These are phyloP conservation scores for Mycena galopus DNA, from an alignment of 768 basidiomycete species.

Conservation along the genomic window DNA sequence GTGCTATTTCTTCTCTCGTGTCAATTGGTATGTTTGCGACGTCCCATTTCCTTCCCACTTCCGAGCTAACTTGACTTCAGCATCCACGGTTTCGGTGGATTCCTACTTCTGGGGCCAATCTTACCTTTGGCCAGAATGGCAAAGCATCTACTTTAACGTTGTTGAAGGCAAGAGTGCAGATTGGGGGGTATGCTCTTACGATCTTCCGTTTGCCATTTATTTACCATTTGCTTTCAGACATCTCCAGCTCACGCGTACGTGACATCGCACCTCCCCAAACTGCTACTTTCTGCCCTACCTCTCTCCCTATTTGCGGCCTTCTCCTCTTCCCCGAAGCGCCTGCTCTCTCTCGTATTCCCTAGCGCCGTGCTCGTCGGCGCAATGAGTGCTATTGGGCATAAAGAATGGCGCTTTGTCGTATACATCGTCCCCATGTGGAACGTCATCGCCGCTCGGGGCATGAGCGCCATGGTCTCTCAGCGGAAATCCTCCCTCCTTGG, in stretches of 20 bases:
- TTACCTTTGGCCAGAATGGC: constrained; percentile 90
- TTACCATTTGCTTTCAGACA: constrained; percentile 56
- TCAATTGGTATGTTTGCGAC: constrained; percentile 61
- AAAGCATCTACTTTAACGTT: constrained; percentile 87
- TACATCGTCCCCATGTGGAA: constrained; percentile 90
- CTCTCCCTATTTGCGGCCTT: constrained; percentile 68
- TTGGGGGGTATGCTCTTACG: constrained; percentile 84
- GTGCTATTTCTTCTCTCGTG: constrained; percentile 58
- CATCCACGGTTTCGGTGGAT: constrained; percentile 75
- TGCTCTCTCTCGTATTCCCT: constrained; percentile 65
- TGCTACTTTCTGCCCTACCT: constrained; percentile 75
- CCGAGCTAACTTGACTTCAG: constrained; percentile 49
- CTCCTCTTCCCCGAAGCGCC: constrained; percentile 62
- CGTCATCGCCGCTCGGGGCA: constrained; percentile 78
- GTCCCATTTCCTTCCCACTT: too few species aligned
- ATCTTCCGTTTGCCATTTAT: neutral
- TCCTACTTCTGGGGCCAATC: constrained; percentile 86
- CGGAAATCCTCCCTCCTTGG: constrained; percentile 64
- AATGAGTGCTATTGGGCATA: constrained; percentile 88
- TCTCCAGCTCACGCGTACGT: constrained; percentile 82
- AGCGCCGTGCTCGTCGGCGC: constrained; percentile 60
- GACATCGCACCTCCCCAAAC: constrained; percentile 77
- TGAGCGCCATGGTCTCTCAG: constrained; percentile 66
- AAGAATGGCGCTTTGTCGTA: constrained; percentile 97
- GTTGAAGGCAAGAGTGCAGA: constrained; percentile 86